Evolutionary conservation across 208 protist species (phyloP).

Genomic region (Trypanosoma mega): DNA sequence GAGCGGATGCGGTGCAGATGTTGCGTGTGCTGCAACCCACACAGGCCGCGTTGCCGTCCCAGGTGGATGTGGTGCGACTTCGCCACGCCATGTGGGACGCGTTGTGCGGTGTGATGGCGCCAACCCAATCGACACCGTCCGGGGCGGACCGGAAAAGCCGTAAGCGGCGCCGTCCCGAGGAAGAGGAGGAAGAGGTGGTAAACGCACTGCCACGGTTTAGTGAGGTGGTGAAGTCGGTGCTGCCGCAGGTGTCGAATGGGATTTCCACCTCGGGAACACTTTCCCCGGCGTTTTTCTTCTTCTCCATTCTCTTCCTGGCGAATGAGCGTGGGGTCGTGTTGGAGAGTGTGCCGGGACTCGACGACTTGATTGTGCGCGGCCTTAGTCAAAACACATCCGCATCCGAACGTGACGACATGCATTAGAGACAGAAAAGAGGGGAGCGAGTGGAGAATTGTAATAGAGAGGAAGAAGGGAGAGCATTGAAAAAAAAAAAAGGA

Average conservation of each 20-base stretch:
- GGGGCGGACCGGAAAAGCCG: not conserved
- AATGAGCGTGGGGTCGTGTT: constrained; percentile 88
- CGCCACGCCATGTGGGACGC: constrained; percentile 79
- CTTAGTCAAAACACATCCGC: constrained; percentile 22
- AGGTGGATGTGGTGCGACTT: constrained; percentile 83
- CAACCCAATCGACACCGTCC: too few relatives aligned
- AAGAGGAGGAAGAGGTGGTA: constrained; percentile 1
- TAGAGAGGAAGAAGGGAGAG: constrained; percentile 2
- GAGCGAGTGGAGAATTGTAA: not conserved
- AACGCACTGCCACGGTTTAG: constrained; percentile 47
- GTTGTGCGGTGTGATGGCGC: constrained; percentile 37
- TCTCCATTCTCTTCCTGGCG: constrained; percentile 87
- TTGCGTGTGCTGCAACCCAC: constrained; percentile 52
- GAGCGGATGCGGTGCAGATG: constrained; percentile 34
- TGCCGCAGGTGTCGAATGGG: constrained; percentile 48
- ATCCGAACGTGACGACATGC: not conserved
- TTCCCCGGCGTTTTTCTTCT: constrained; percentile 91
- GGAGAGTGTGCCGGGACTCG: constrained; percentile 54
- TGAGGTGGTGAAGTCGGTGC: constrained; percentile 58
- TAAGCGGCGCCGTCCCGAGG: constrained; percentile 15
- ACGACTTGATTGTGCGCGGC: constrained; percentile 63
- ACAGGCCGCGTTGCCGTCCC: constrained; percentile 67
- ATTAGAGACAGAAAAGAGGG: not conserved
- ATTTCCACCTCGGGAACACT: constrained; percentile 79
- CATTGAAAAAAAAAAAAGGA: constrained; percentile 13